Conservation (phyloP, 495 filamentous ascomycete species). For the Trichoderma parareesei region DNA sequence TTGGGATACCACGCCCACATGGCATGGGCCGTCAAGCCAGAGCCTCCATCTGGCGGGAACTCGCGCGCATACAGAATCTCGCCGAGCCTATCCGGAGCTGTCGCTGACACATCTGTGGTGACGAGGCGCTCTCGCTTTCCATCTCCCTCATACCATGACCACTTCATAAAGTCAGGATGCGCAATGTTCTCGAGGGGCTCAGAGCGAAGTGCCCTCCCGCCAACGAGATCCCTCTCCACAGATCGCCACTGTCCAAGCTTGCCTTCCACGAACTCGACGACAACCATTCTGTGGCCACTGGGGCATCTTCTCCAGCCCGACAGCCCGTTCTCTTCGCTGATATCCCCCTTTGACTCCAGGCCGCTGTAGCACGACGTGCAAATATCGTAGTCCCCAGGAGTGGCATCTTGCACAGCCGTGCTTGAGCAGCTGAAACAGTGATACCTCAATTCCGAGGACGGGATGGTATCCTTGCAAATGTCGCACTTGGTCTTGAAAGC, state of each 20-base stretch:
- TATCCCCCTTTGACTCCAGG: conserved; percentile 49
- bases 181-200: conserved; percentile 32
- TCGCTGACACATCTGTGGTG: conserved; percentile 24
- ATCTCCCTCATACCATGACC: conserved; percentile 21
- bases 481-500: conserved; percentile 66
- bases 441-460: conserved; percentile 56
- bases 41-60: conserved; percentile 68
- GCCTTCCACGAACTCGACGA: conserved; percentile 63
- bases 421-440: conserved; percentile 54
- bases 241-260: conserved; percentile 47
- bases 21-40: conserved; percentile 53
- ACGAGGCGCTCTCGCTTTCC: conserved; percentile 24
- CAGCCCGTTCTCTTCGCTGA: conserved; percentile 65
- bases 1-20: conserved; percentile 68
- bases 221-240: conserved; percentile 60
- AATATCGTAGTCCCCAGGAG: conserved; percentile 73
- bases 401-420: conserved; percentile 37
- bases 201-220: conserved; percentile 54
- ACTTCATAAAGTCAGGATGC: conserved; percentile 25
- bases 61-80: conserved; percentile 14
- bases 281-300: conserved; percentile 72
- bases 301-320: conserved; percentile 75
- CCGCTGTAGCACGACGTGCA: conserved; percentile 67
- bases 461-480: conserved; percentile 63
- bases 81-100: conserved; percentile 21